Evolutionary conservation across 148 eudicot species (phyloP), one percentile per base, ranked within the genome.

Genomic region (Dysphania ambrosioides): DNA sequence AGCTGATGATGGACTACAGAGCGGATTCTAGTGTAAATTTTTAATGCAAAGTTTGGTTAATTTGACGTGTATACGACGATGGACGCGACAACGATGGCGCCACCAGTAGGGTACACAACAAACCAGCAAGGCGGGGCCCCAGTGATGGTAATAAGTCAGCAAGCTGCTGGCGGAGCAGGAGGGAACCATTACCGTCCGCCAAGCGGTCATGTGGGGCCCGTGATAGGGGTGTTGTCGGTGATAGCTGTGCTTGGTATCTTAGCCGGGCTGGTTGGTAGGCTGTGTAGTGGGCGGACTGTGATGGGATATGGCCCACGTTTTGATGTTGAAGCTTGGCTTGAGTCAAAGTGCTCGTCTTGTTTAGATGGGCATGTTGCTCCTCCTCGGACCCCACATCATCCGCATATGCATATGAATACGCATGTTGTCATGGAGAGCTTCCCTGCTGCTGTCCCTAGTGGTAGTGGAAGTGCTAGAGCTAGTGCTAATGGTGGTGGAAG

Each of bases 321-420:
- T 66, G 88, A 87, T 63, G 58, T 87, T 27, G 90, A 87, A 35
- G 77, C 74, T 3, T 87, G 90, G 91, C 75, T 83, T 5, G 87
- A 88, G 71, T 68, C 78, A 13, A 86, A 86, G 69, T 88, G 85
- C 72, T 75, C 86, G 0, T 31, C 89, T 23, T 88, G 91, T 44
- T 51, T 88, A 2, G 91, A 88, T 35, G 91, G 89, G n/a, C 69
- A 79, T 34, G 82, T 88, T 16, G 78, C 68, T 19, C 81, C 78
- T 15, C 71, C 76, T 1, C 71, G 74, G 2, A 78, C 73, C 11
- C 66, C 63, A 13, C 15, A 41, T 38, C 67, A 44, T 26, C 70
- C 8, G 42, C 49, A 12, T 55, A 72, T 34, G 36, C 64, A n/a
- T 59, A 59, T 59, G 63, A 10, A 59, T 11, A 59, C 63, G 15